phyloP scores from a whole-genome alignment of 306 rosid genomes.

The Lathyrus tuberosus region DNA sequence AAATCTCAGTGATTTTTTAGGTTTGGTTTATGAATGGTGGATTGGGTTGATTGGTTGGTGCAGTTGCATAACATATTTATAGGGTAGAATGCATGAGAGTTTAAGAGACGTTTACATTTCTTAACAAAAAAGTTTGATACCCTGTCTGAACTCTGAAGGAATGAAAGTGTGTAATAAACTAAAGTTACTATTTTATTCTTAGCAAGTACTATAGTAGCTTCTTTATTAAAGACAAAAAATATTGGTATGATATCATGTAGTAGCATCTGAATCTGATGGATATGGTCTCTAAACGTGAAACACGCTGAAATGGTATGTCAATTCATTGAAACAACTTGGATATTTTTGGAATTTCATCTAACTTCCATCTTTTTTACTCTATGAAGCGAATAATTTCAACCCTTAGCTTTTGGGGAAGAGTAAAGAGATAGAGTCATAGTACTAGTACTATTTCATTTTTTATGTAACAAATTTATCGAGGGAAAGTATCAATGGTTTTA shows the following conservation, averaged over 20 bases:
- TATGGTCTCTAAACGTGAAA: background rate
- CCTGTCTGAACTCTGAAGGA: background rate
- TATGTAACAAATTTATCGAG: no score
- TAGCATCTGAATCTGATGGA: background rate
- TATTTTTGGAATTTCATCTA: background rate
- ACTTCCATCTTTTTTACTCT: background rate
- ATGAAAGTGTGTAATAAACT: background rate
- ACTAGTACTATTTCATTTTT: no score
- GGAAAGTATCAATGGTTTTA: no score
- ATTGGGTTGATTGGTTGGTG: background rate
- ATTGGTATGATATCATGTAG: background rate
- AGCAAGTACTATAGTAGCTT: background rate
- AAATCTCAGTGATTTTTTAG: background rate
- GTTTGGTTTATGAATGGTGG: constrained; percentile 14
- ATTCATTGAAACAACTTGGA: background rate
- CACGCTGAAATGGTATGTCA: background rate
- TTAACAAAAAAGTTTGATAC: background rate
- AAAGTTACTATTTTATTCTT: background rate
- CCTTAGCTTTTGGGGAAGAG: background rate
- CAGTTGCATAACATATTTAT: constrained; percentile 32
- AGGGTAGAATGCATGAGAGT: constrained; percentile 23
- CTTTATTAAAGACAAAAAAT: background rate
- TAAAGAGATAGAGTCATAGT: background rate
- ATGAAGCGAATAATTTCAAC: background rate
- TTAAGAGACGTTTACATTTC: background rate